Evolutionary conservation across 2,329 filamentous ascomycete genomes (phyloP).

Genomic region (Fusarium dimerum): DNA sequence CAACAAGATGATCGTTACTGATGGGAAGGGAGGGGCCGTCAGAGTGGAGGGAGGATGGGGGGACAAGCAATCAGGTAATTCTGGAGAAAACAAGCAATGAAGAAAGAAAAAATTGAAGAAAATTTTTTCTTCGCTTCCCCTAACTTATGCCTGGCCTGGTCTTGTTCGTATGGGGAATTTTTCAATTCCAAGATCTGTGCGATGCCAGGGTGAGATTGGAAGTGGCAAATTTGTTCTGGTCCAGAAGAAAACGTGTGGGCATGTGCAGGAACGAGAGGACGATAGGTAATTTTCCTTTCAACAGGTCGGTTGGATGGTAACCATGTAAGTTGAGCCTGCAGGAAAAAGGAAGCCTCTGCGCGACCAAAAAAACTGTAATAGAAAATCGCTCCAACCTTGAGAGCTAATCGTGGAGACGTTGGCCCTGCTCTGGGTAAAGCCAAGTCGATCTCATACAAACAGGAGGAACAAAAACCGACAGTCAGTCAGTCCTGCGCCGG

Average conservation of each 20-base stretch:
- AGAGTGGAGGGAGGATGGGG: not conserved
- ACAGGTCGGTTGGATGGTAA: conserved; percentile 8
- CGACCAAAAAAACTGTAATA: too few species aligned
- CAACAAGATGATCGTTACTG: conserved; percentile 9
- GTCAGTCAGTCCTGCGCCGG: not conserved
- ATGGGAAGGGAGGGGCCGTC: too few species aligned
- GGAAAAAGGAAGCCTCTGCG: too few species aligned
- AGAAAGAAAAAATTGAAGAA: conserved; percentile 15
- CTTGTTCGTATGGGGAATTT: conserved; percentile 9
- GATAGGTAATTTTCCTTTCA: conserved; percentile 24
- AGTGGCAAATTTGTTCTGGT: conserved; percentile 28
- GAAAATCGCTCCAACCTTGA: too few species aligned
- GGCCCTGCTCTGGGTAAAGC: too few species aligned
- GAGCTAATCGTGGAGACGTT: too few species aligned
- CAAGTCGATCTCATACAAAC: too few species aligned
- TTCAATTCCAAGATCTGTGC: conserved; percentile 27
- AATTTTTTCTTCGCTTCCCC: conserved; percentile 18
- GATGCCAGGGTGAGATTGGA: conserved; percentile 26
- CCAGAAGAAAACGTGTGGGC: conserved; percentile 18
- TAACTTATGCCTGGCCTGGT: conserved; percentile 19
- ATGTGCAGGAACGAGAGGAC: conserved; percentile 32
- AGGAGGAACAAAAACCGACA: too few species aligned
- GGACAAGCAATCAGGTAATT: not conserved
- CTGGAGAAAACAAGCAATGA: not conserved
- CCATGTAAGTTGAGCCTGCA: too few species aligned